phyloP scores from a whole-genome alignment of 2,329 filamentous ascomycete species.

The Fusarium aywerte region DNA sequence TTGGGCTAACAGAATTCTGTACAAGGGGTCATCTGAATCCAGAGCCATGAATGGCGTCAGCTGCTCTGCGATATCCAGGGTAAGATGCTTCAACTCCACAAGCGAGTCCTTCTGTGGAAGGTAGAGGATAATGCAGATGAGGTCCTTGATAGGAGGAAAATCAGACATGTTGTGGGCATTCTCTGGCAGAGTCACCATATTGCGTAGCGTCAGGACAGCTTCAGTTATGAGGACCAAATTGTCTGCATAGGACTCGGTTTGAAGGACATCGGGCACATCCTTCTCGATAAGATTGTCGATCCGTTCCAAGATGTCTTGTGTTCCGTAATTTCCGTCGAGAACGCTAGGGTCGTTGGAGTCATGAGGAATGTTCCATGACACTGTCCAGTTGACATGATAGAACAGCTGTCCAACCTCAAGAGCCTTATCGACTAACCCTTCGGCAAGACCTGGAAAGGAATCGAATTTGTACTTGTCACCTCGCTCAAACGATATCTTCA shows the following conservation, averaged over 20 bases:
- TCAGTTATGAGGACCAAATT: conserved; percentile 82
- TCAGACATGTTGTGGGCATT: conserved; percentile 86
- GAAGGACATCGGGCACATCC: conserved; percentile 73
- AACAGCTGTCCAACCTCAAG: conserved; percentile 82
- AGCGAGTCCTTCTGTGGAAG: conserved; percentile 78
- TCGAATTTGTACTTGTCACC: conserved; percentile 97
- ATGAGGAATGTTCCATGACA: conserved; percentile 71
- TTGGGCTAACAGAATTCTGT: conserved; percentile 75
- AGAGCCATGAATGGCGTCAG: conserved; percentile 84
- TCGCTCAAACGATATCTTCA: conserved; percentile 94
- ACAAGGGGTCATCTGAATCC: conserved; percentile 79
- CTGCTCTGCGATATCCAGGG: conserved; percentile 90
- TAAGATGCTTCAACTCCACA: conserved; percentile 89
- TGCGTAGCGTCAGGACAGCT: conserved; percentile 86
- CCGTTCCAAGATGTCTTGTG: conserved; percentile 68
- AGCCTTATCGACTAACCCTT: conserved; percentile 86
- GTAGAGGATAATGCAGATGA: conserved; percentile 83
- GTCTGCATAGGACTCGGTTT: conserved; percentile 76
- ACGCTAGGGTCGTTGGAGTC: conserved; percentile 64
- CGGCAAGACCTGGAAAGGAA: conserved; percentile 86
- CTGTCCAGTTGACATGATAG: conserved; percentile 83
- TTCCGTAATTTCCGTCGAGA: conserved; percentile 61
- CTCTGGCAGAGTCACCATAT: conserved; percentile 93
- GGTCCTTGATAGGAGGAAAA: conserved; percentile 79
- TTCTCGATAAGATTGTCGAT: conserved; percentile 72